These are phyloP conservation scores for Aspergillus novofumigatus DNA, from an alignment of 2,329 filamentous ascomycete genomes.

Conservation along the genomic window DNA sequence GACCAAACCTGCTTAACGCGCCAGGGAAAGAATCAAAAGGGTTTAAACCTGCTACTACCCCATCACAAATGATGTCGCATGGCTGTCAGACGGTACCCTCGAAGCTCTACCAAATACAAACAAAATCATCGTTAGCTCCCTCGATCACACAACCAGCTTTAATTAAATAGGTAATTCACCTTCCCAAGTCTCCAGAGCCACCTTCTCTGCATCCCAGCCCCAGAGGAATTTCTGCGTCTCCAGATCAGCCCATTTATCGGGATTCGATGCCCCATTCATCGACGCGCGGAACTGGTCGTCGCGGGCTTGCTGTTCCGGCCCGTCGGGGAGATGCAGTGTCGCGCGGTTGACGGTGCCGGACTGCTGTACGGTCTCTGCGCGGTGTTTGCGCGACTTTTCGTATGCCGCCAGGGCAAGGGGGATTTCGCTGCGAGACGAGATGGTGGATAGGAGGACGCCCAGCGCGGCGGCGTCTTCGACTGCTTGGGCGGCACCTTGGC, in stretches of 20 bases:
- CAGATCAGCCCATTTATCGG: slow-evolving; percentile 64
- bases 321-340: slow-evolving; percentile 37
- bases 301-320: slow-evolving; percentile 37
- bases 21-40: no score
- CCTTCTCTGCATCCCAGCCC: slow-evolving; percentile 36
- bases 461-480: slow-evolving; percentile 41
- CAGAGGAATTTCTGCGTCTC: slow-evolving; percentile 54
- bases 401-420: slow-evolving; percentile 34
- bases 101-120: not conserved
- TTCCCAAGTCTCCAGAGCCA: slow-evolving; percentile 28
- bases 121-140: not conserved
- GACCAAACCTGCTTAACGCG: not conserved
- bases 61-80: slow-evolving; percentile 1
- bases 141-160: not conserved
- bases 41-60: no score
- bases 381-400: slow-evolving; percentile 35
- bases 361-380: slow-evolving; percentile 37
- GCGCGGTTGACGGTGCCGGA: slow-evolving; percentile 34
- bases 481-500: slow-evolving; percentile 46
- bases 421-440: slow-evolving; percentile 29
- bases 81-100: not conserved
- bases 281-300: slow-evolving; percentile 36
- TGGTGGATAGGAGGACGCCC: slow-evolving; percentile 30
- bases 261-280: slow-evolving; percentile 29
- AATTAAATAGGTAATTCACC: slow-evolving; percentile 15